A percentile compares a stretch with the other conserved stretches of the same genome.
Conservation (phyloP, 306 rosid genomes). For the Morella rubra region DNA sequence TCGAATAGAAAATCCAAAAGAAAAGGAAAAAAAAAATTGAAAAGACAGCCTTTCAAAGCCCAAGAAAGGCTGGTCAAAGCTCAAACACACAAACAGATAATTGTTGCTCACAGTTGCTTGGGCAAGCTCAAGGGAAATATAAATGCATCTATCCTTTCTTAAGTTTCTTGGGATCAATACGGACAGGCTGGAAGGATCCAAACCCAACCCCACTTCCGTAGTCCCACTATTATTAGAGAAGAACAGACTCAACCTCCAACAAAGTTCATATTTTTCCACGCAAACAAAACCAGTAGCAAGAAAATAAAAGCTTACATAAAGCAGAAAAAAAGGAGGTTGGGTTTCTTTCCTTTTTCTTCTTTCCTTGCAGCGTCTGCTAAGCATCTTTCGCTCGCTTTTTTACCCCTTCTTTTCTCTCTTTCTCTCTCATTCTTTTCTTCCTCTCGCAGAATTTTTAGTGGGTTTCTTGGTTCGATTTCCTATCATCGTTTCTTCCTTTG, state of each 20-base stretch:
- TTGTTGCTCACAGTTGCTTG: constrained; percentile 19
- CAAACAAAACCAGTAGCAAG: constrained; percentile 35
- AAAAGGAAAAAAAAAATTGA: constrained; percentile 17
- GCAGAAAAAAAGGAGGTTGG: constrained; percentile 49
- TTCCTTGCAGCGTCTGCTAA: constrained; percentile 70
- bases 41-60: constrained; percentile 46
- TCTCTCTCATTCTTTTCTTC: constrained; percentile 34
- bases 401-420: constrained; percentile 23
- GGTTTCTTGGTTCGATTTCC: constrained; percentile 30
- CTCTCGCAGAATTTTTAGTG: constrained; percentile 24
- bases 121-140: constrained; percentile 29
- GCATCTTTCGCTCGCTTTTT: constrained; percentile 74
- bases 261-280: constrained; percentile 41
- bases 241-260: constrained; percentile 36
- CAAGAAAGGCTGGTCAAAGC: constrained; percentile 67
- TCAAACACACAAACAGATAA: constrained; percentile 27
- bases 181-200: constrained; percentile 90
- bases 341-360: constrained; percentile 41
- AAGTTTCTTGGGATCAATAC: constrained; percentile 50
- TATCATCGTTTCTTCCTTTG: constrained; percentile 28
- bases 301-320: constrained; percentile 51
- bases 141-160: constrained; percentile 19
- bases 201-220: constrained; percentile 63
- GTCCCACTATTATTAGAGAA: constrained; percentile 46
- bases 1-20: constrained; percentile 13